Conservation (phyloP, 805 yeast genomes). For the Ogataea paraovalis region DNA sequence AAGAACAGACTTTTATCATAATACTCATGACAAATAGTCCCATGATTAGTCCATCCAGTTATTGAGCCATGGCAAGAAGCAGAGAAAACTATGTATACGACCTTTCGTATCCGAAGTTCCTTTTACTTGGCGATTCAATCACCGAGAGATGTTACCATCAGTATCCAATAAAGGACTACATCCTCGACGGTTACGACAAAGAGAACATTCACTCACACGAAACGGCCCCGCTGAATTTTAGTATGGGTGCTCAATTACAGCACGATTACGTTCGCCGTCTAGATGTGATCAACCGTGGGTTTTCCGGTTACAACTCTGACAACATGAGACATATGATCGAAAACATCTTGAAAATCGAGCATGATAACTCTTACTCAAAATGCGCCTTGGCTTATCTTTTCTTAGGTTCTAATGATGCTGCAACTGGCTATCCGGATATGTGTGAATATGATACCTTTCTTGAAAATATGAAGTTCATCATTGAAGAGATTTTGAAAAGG, state of each 20-base stretch:
- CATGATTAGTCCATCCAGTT: neutral
- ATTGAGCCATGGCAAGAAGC: conserved; percentile 12
- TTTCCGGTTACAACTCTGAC: conserved; percentile 65
- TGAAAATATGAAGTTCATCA: conserved; percentile 44
- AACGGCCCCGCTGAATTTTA: conserved; percentile 10
- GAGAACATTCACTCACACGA: neutral
- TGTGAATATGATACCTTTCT: conserved; percentile 48
- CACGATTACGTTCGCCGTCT: conserved; percentile 49
- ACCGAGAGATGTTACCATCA: conserved; percentile 25
- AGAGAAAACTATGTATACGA: conserved; percentile 15
- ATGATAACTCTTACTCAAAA: conserved; percentile 25
- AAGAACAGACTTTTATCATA: too few species aligned
- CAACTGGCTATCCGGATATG: conserved; percentile 40
- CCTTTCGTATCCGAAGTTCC: conserved; percentile 18
- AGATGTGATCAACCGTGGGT: conserved; percentile 72
- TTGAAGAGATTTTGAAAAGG: conserved; percentile 33
- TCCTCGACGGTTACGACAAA: conserved; percentile 17
- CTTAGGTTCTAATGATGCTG: conserved; percentile 77
- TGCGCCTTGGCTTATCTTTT: conserved; percentile 17
- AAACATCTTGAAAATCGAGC: conserved; percentile 47
- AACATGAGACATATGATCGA: conserved; percentile 50
- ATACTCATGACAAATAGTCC: too few species aligned
- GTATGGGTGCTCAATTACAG: conserved; percentile 22
- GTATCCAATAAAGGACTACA: conserved; percentile 16
- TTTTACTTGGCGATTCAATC: conserved; percentile 30